Evolutionary conservation across 2,329 filamentous ascomycete species (phyloP), one percentile per base, ranked within the genome.

Genomic region (Paracamarosporium sp.): DNA sequence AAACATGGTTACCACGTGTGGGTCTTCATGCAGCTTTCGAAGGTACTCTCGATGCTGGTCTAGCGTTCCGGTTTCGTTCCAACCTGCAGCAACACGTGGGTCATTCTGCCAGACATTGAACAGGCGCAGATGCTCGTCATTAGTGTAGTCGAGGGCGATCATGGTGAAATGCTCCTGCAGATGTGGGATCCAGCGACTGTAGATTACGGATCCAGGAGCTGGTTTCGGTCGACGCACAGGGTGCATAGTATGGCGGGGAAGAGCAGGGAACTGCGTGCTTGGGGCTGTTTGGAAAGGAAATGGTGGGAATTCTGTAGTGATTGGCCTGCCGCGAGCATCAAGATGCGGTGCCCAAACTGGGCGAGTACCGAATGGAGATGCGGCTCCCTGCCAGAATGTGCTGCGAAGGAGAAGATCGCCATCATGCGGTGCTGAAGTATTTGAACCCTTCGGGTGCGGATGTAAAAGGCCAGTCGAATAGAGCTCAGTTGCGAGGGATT

Each of bases 61-160:
- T 46, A 91, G 76, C 1, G 89, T 90, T 30, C 90, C 91, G 1
- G 88, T 90, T 78, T 91, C 87, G 70, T 92, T 91, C 91, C 91
- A 93, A 4, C 90, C 90, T 69, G 89, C 85, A 4, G 89, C 89
- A 30, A 94, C 91, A 50, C 91, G 88, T 51, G 90, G 90, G 70
- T 93, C 90, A 70, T 94, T 94, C 77, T 93, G 90, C 91, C 91
- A 94, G 55, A 82, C 82, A 76, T 93, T 88, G 80, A 94, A 93
- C 5, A 92, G 81, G 15, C 81, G 78, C 50, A 93, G 77, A 75
- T 94, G 90, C 66, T 85, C 81, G 1, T 79, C 70, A 67, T 91
- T 80, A 30, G 82, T 69, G 76, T 85, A 90, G 73, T 93, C 88
- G 1, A 94, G 82, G 11, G 86, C 87, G n/a, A 90, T 82, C 81